Base-by-base conservation (phyloP, 2,329 filamentous ascomycete species). In the Juglanconis sp. region DNA sequence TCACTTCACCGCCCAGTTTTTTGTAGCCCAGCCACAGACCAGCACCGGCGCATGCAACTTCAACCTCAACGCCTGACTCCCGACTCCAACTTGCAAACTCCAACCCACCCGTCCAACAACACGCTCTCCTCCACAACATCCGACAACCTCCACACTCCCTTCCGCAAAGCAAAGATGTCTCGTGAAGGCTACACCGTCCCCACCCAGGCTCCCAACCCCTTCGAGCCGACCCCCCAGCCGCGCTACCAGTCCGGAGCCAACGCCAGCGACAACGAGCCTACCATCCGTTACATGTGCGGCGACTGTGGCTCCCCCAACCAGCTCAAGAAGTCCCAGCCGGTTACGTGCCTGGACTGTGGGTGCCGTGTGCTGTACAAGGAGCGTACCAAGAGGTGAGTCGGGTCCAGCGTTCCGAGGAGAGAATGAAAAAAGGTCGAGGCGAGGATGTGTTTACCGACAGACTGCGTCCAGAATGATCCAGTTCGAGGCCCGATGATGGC, bases 311-410 rank as follows among this genome's bases (percentile, higher is more conserved):
- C 85, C 64, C 88, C 90, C 68, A 90, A 94, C 49, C 81, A 84
- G 17, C 79, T 96, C 68, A 89, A 89, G 75, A 85, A 88, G 67
- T 88, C 87, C 64, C 91, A 95, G 69, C 87, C 89, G 38, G 94
- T 96, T 67, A 84, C 91, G 34, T 96, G 92, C 82, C 90, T 91
- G 75, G 90, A 93, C 77, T 99, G 95, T 75, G 95, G 95, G 7
- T 95, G 96, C 71, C 88, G 95, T 66, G 92, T 99, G 63, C 78
- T 99, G 67, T 98, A 98, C 79, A 99, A 99, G 85, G 91, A 97
- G 85, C 81, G 95, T 72, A 99, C 95, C 49, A 97, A 96, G 83
- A 87, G 95, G 95, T 97, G 74, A 76, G 89, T 53, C 47, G 7
- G 44, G 32, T 24, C 24, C 24, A 24, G 50, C 10, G 38, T 35